Evolutionary conservation across 2,329 filamentous ascomycete species (phyloP), one percentile per base, ranked within the genome.

Genomic region (Ampelomyces quisqualis): DNA sequence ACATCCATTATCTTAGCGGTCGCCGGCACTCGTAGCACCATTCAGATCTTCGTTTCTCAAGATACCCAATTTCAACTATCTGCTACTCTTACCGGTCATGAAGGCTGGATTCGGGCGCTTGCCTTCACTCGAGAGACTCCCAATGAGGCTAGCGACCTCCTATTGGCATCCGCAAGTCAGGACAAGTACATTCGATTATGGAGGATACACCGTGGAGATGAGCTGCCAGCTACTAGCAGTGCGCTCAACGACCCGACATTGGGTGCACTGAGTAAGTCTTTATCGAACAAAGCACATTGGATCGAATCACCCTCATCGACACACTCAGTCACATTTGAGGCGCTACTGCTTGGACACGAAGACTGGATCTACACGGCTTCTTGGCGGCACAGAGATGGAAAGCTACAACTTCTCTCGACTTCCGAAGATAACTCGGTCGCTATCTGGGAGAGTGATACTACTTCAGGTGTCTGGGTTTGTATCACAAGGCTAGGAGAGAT

Each of bases 151-250:
- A 79, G 80, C 37, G 90, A 96, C 63, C 65, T 95, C 3, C 70
- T 97, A 15, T 77, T 98, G 14, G 89, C 91, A 1, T 97, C 91
- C 8, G 90, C 90, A 15, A 97, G 91, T 64, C 93, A 98, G 67
- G 93, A 98, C 69, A 96, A 95, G 70, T 98, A 97, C 60, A 85
- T 97, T 44, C 86, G 93, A 27, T 78, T 98, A 23, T 98, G 93
- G 93, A 82, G 90, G 43, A 72, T 98, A 23, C 86, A 87, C 50
- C 74, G 79, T 47, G 88, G 88, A 22, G 78, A 78, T 43, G 80
- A 83, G 22, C 70, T 86, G 2, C 82, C 84, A 1, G 70, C 76
- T 0, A 73, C 77, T 34, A 78, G 77, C 26, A 73, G 70, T 5
- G 73, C 77, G 1, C 74, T 79, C 4, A 70, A 74, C 8, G 81